Evolutionary conservation across 331 rosid species (phyloP), one percentile per base, ranked within the genome.

Genomic region (Quercus phellos): DNA sequence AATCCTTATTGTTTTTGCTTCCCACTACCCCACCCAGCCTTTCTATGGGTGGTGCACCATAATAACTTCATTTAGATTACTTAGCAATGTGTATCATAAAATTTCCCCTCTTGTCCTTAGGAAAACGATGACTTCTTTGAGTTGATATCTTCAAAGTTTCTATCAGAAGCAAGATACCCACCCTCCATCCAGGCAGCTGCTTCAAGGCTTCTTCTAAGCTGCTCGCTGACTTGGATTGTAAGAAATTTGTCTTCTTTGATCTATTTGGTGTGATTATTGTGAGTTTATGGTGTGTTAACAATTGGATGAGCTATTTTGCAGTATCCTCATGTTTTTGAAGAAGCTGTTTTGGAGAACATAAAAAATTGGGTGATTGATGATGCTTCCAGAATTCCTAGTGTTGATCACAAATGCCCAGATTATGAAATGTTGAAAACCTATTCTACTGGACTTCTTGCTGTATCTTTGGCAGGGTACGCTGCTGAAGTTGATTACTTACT

Each of bases 251-350:
- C 80, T 66, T 29, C 4, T 54, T 3, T 29, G 32, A 12, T 74
- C 50, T 17, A 46, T 32, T 72, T 70, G 6, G 7, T 30, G 56
- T 43, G 69, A 18, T 55, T 76, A 9, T 5, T 14, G 56, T 8
- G 3, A 61, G 17, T 42, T 27, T 53, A 38, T 56, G 21, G 67
- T 68, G 32, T 74, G 14, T 50, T 60, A 29, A 66, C 54, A 29
- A 77, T 82, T 75, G 86, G 81, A 81, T 75, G 14, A 50, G 66
- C 64, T 74, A 60, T 82, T 77, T n/a, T 78, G 73, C 98, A 95
- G 99, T 88, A 91, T 85, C 97, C 99, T 84, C 98, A 90, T 85
- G 91, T 83, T 82, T 93, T 95, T 80, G 99, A 95, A 84, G 99
- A 93, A 32, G 71, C 90, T 4, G 97, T 95, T 26, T 51, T 89